Conservation (phyloP, 352 stramenopile genomes). For the Bremia lactucae region DNA sequence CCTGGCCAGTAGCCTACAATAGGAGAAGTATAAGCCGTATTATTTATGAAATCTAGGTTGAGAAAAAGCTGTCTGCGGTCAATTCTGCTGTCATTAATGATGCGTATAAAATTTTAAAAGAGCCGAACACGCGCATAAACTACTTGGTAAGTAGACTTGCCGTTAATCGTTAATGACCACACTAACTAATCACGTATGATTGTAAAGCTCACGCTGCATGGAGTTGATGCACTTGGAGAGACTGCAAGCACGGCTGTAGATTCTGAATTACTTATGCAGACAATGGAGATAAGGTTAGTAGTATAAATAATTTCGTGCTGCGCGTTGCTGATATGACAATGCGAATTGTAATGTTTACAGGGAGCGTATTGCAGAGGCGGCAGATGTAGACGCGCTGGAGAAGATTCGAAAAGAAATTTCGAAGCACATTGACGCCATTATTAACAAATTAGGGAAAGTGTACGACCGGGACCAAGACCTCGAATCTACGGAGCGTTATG, state of each 20-base stretch:
- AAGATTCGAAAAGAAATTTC: slow-evolving; percentile 51
- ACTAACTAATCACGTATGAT: not conserved
- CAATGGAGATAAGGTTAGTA: slow-evolving; percentile 72
- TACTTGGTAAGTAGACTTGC: slow-evolving; percentile 42
- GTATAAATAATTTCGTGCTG: not conserved
- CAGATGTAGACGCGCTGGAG: slow-evolving; percentile 35
- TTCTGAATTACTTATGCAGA: slow-evolving; percentile 67
- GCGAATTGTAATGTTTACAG: slow-evolving; percentile 17
- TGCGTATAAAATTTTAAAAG: slow-evolving; percentile 84
- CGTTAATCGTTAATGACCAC: not conserved
- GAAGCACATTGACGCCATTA: slow-evolving; percentile 58
- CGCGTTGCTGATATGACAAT: slow-evolving; percentile 1
- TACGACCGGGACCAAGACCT: slow-evolving; percentile 72
- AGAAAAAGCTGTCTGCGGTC: slow-evolving; percentile 65
- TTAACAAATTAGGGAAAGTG: slow-evolving; percentile 58
- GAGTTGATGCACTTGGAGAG: slow-evolving; percentile 72
- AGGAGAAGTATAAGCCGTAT: no score
- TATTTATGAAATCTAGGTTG: no score
- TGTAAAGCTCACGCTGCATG: slow-evolving; percentile 57
- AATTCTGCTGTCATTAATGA: slow-evolving; percentile 78
- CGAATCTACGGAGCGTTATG: slow-evolving; percentile 55
- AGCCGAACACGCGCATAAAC: slow-evolving; percentile 74
- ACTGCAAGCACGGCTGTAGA: slow-evolving; percentile 67
- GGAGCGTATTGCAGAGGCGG: slow-evolving; percentile 61
- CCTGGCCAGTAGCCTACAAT: no score